Base-by-base conservation (phyloP, 1,284 basidiomycete genomes). In the Cryptococcus depauperatus region DNA sequence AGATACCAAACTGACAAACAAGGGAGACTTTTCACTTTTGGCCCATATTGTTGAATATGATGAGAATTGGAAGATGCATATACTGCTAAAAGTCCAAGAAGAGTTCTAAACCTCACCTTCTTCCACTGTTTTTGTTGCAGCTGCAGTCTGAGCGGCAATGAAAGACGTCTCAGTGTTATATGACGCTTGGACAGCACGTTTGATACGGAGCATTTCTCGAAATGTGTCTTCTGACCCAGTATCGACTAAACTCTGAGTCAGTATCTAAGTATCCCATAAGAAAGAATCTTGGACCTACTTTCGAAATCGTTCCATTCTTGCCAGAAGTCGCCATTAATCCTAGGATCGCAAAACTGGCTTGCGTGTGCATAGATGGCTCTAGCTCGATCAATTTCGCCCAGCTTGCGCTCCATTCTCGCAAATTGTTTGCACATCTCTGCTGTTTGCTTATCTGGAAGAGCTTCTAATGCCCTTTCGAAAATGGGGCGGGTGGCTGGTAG, bases 371-470 rank as follows among this genome's bases (percentile, higher is more conserved):
- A 98, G 59, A 98, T 86, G 0, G 91, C 85, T 43, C 95, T 81
- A 6, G 93, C 95, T 30, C 95, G 80, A 73, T 99, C 95, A 67
- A 98, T 95, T 74, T 99, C 95, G 51, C 95, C 95, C 29, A 99
- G 80, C 71, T 99, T 98, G 59, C 92, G 83, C 71, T 99, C 95
- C 62, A 99, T 81, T 37, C 81, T 79, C 6, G 95, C 95, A 68
- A 97, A 99, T 35, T 91, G 85, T 33, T 95, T 74, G 69, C 91
- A 96, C 87, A 98, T 95, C 66, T 90, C 83, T n/a, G 92, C 90
- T 1, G 95, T 95, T 72, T 96, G 87, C 43, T 77, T 77, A 72
- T 97, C 87, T 2, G 93, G 91, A 11, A 99, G 78, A 26, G 82
- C 77, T 73, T 97, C 91, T 54, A 99, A 76, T n/a, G 95, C 93